phyloP scores from a whole-genome alignment of 2,329 filamentous ascomycete genomes.

The Dryadomyces sulphureus region DNA sequence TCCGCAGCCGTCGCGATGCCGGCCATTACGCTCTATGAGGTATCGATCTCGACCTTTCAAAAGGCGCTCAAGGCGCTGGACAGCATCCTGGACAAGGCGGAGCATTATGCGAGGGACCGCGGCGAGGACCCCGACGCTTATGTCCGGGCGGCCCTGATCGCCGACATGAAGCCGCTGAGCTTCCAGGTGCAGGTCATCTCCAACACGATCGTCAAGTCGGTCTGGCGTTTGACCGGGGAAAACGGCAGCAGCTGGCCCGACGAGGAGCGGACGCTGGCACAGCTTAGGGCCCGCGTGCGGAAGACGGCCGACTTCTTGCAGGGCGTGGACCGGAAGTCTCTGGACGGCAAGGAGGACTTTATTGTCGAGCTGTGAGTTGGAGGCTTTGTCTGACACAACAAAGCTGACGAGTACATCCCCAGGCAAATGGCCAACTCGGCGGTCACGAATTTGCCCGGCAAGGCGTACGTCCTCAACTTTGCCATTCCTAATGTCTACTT shows the following conservation, averaged over 20 bases:
- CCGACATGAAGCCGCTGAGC: conserved; percentile 21
- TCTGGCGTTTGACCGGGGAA: conserved; percentile 15
- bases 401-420: not conserved
- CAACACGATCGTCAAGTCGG: conserved; percentile 15
- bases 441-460: conserved; percentile 9
- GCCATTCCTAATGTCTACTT: conserved; percentile 46
- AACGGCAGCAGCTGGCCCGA: conserved; percentile 13
- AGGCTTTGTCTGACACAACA: not conserved
- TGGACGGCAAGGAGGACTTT: conserved; percentile 15
- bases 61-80: conserved; percentile 14
- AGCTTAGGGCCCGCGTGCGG: conserved; percentile 17
- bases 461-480: conserved; percentile 27
- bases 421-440: conserved; percentile 8
- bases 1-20: conserved; percentile 13
- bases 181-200: conserved; percentile 20
- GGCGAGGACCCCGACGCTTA: conserved; percentile 13
- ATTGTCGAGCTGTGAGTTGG: conserved; percentile 16
- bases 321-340: conserved; percentile 12
- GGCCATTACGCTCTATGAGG: conserved; percentile 16
- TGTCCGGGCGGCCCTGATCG: conserved; percentile 13
- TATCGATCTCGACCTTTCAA: conserved; percentile 13
- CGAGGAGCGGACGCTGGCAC: conserved; percentile 18
- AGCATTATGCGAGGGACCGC: conserved; percentile 15
- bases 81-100: conserved; percentile 18
- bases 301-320: conserved; percentile 17